Base-by-base conservation (phyloP, 352 stramenopile genomes). In the Pythium dissimile region DNA sequence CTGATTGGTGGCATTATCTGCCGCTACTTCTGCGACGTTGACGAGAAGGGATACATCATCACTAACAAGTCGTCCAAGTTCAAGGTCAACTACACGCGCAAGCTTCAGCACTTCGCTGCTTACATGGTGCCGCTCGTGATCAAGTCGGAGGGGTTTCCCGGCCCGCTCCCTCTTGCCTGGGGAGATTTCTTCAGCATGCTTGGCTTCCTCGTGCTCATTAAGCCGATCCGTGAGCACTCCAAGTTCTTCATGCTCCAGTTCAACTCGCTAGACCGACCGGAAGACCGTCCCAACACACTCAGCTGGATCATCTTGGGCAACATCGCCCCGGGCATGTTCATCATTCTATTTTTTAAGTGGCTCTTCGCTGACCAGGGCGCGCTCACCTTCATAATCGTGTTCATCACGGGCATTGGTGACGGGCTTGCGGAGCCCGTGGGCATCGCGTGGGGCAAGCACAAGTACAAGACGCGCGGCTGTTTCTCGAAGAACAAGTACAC, bases 221-320 rank as follows among this genome's bases (percentile, higher is more conserved):
- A 92, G 61, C 84, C 84, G 2, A 80, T 94, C 30, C 74, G 84
- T 15, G 84, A 94, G 62, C 70, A 71, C 52, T 86, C 77, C 32
- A 89, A 76, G 61, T 80, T 94, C 47, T 89, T 92, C 62, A 94
- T 94, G 84, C 70, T 94, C 45, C 84, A 94, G 61, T 94, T 94
- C 59, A 94, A 94, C 74, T 92, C 81, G 41, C 62, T 94, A 15
- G 84, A 94, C 67, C 80, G 84, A 42, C 84, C 84, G 8, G 84
- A 94, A 38, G 84, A 94, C 51, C 76, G 84, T 44, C 84, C 84
- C 41, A 49, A 58, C n/a, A 31, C 44, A 44, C 30, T 80, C 68
- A 57, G 5, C 31, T 84, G 75, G 75, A 53, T 84, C 46, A 65
- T 80, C 27, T 27, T 53, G 15, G 57, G 66, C 65, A 86, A 80